Evolutionary conservation across 305 asterid genomes (phyloP).

Genomic region (Solanum aculeatissimum): DNA sequence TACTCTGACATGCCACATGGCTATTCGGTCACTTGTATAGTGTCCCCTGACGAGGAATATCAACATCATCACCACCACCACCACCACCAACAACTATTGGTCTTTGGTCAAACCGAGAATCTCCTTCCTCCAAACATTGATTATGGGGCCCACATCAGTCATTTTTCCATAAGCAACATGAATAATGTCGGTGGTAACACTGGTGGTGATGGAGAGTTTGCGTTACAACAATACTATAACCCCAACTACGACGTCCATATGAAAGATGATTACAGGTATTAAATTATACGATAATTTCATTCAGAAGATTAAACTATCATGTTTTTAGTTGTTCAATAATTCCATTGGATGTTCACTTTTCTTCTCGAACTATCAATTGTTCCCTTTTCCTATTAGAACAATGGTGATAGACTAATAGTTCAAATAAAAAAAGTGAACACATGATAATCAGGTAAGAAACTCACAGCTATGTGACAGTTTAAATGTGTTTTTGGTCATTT

Average conservation of each 20-base stretch:
- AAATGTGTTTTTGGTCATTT: too few relatives aligned
- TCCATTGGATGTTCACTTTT: too few relatives aligned
- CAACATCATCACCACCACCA: background rate
- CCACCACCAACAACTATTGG: background rate
- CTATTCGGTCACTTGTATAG: conserved; percentile 65
- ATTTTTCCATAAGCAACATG: background rate
- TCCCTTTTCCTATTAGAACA: too few relatives aligned
- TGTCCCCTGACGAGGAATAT: conserved; percentile 67
- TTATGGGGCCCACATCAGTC: background rate
- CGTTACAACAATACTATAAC: background rate
- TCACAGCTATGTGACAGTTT: background rate
- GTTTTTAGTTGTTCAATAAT: background rate
- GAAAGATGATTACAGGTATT: background rate
- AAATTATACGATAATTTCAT: background rate
- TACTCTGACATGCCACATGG: conserved; percentile 93
- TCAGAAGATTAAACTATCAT: background rate
- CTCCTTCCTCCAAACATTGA: background rate
- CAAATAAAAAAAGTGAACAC: too few relatives aligned
- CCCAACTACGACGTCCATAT: background rate
- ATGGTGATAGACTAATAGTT: too few relatives aligned
- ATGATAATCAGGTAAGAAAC: background rate
- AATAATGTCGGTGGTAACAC: background rate
- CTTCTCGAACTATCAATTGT: too few relatives aligned
- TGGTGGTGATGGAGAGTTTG: background rate
- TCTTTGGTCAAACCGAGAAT: background rate